Base-by-base conservation (phyloP, 2,329 filamentous ascomycete species). In the Sarocladium strictum region DNA sequence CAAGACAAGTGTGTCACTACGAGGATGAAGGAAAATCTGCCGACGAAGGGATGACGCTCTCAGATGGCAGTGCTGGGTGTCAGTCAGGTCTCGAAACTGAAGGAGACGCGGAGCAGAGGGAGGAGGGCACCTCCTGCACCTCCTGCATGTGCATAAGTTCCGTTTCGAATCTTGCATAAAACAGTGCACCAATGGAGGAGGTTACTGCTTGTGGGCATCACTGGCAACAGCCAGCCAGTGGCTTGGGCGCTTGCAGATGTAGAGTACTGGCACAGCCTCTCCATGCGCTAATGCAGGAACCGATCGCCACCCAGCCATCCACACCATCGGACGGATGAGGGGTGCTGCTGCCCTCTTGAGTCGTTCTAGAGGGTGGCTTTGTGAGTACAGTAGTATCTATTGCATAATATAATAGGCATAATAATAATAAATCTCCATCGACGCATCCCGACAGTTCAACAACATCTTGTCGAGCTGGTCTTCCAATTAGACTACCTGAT, bases 271-370 rank as follows among this genome's bases (percentile, higher is more conserved):
- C 43, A 47, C 47, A 35, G 27, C 47, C 47, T 33, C 47, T 19
- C 29, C 27, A 35, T 51, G 47, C 58, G 58, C 58, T 59, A 58
- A 58, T 59, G 58, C 58, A 59, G 58, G 58, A 56, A 59, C 58
- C 45, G 50, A 55, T 58, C 53, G 43, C 38, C 29, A 49, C 2
- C 47, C 47, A 17, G n/a, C 40, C 40, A 45, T 45, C 40, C 40
- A 23, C 24, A 7, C 40, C 17, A 19, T 15, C 23, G 15, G 40
- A 45, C 9, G 40, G 40, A 9, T 12, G 17, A 12, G n/a, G n/a
- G n/a, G n/a, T n/a, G n/a, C n/a, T n/a, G n/a, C 40, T 7, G 27
- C 43, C 43, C 43, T 43, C 40, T 17, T 43, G 40, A 43, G 40
- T 43, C 40, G 40, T 24, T 15, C 17, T 43, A 7, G 40, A 43